Evolutionary conservation across 306 rosid species (phyloP).

Genomic region (Luffa acutangula): DNA sequence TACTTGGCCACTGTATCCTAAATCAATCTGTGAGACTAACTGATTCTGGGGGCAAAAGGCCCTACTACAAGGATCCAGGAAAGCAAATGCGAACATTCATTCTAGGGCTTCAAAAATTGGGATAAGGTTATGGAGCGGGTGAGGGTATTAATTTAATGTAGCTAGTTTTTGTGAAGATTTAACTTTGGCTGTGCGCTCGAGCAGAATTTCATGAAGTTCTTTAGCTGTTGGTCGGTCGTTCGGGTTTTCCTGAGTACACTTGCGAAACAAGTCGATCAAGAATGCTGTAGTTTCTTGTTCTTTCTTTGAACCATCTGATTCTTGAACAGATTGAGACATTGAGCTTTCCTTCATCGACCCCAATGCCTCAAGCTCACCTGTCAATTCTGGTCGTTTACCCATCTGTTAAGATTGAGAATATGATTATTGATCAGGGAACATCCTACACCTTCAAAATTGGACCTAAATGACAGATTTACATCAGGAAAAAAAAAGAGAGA

Average conservation of each 20-base stretch:
- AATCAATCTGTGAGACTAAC: slow-evolving; percentile 8
- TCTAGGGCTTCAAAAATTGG: slow-evolving; percentile 17
- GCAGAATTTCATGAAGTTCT: slow-evolving; percentile 47
- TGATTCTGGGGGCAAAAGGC: background rate
- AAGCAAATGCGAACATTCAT: slow-evolving; percentile 12
- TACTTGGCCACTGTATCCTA: slow-evolving; percentile 2
- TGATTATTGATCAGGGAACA: background rate
- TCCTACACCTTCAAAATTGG: background rate
- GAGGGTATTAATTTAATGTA: slow-evolving; percentile 11
- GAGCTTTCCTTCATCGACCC: slow-evolving; percentile 35
- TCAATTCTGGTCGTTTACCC: slow-evolving; percentile 60
- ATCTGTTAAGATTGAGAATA: slow-evolving; percentile 22
- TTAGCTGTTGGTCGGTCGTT: slow-evolving; percentile 63
- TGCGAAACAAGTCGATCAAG: slow-evolving; percentile 61
- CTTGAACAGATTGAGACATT: slow-evolving; percentile 47
- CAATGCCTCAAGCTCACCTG: slow-evolving; percentile 38
- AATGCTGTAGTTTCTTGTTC: slow-evolving; percentile 30
- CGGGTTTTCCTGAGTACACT: slow-evolving; percentile 58
- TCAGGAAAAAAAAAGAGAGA: background rate
- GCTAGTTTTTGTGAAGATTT: slow-evolving; percentile 23
- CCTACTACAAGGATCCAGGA: background rate
- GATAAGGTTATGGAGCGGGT: background rate
- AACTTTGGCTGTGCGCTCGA: slow-evolving; percentile 20
- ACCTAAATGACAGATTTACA: background rate
- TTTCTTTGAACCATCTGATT: slow-evolving; percentile 27